phyloP scores from a whole-genome alignment of 2,329 filamentous ascomycete genomes.

The Paecilomyces dactylethromorphus region DNA sequence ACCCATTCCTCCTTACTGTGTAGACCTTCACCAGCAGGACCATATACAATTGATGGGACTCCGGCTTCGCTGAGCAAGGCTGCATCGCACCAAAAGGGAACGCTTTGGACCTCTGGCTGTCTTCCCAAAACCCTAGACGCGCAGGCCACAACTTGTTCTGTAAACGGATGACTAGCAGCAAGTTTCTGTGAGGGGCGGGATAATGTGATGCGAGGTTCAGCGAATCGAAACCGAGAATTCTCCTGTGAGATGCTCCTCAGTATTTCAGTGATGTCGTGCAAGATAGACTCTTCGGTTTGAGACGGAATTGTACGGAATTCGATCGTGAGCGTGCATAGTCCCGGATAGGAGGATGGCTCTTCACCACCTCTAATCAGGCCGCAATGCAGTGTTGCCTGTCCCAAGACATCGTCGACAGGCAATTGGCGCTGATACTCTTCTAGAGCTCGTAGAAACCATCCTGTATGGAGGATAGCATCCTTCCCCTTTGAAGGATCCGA shows the following conservation, averaged over 20 bases:
- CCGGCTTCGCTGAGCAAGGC: slow-evolving; percentile 41
- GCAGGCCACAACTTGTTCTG: slow-evolving; percentile 22
- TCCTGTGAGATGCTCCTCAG: slow-evolving; percentile 25
- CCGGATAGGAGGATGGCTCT: slow-evolving; percentile 48
- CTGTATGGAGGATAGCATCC: slow-evolving; percentile 46
- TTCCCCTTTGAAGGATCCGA: slow-evolving; percentile 37
- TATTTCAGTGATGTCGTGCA: slow-evolving; percentile 32
- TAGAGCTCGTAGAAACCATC: slow-evolving; percentile 42
- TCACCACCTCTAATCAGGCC: slow-evolving; percentile 46
- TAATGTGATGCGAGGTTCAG: slow-evolving; percentile 33
- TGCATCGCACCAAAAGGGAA: slow-evolving; percentile 46
- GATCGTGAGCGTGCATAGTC: slow-evolving; percentile 41
- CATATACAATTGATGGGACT: slow-evolving; percentile 43
- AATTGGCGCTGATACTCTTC: slow-evolving; percentile 37
- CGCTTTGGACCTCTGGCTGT: slow-evolving; percentile 20
- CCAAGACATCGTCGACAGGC: slow-evolving; percentile 26
- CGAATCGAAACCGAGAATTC: slow-evolving; percentile 35
- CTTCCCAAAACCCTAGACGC: slow-evolving; percentile 20
- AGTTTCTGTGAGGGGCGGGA: slow-evolving; percentile 40
- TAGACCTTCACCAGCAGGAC: slow-evolving; percentile 43
- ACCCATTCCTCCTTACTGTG: slow-evolving; percentile 48
- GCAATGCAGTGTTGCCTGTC: slow-evolving; percentile 41
- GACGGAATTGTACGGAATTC: slow-evolving; percentile 45
- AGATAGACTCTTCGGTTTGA: slow-evolving; percentile 34
- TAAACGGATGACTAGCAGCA: slow-evolving; percentile 35